phyloP scores from a whole-genome alignment of 2,329 filamentous ascomycete genomes.

The Talaromyces atroroseus region DNA sequence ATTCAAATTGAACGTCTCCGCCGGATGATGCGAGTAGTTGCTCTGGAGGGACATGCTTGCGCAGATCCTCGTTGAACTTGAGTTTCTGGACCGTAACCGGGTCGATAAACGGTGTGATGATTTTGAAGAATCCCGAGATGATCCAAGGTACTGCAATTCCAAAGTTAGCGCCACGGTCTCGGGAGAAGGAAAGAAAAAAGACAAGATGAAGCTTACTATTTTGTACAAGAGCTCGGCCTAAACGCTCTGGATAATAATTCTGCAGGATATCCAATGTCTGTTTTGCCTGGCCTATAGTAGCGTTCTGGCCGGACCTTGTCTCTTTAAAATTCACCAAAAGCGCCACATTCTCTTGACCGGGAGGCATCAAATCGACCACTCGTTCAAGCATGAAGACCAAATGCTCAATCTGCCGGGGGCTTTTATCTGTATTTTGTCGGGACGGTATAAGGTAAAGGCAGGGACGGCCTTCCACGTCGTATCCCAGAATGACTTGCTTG shows the following conservation, averaged over 20 bases:
- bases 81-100: constrained; percentile 89
- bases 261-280: constrained; percentile 89
- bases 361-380: constrained; percentile 77
- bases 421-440: constrained; percentile 84
- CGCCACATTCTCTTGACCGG: constrained; percentile 79
- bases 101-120: constrained; percentile 95
- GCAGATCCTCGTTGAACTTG: constrained; percentile 93
- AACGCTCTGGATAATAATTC: constrained; percentile 88
- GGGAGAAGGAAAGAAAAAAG: not conserved
- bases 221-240: constrained; percentile 83
- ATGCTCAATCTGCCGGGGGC: constrained; percentile 83
- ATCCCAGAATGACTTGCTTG: constrained; percentile 87
- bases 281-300: constrained; percentile 68
- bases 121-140: constrained; percentile 89
- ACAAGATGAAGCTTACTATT: constrained; percentile 58
- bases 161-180: not conserved
- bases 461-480: constrained; percentile 76
- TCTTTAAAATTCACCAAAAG: constrained; percentile 89
- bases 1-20: constrained; percentile 81
- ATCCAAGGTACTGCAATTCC: constrained; percentile 69
- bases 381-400: constrained; percentile 94
- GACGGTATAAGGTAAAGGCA: constrained; percentile 88
- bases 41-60: constrained; percentile 69
- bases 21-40: constrained; percentile 77
- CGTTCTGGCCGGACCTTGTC: constrained; percentile 68